Evolutionary conservation across 2,329 filamentous ascomycete genomes (phyloP).

Genomic region (Dendrostoma leiphaemia): DNA sequence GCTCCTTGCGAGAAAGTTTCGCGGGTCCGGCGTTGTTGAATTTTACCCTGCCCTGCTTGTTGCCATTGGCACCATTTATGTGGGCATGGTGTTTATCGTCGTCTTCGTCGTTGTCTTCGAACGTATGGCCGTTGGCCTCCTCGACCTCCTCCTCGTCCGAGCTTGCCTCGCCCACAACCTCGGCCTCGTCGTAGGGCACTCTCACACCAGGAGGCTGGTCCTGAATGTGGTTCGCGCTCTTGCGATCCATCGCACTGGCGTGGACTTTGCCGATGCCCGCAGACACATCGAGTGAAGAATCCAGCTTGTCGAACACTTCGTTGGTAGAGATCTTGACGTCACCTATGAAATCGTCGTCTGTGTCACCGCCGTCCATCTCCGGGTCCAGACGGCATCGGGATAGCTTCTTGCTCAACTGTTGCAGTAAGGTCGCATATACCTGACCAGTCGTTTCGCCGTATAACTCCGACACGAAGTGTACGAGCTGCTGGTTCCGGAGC

Average conservation of each 20-base stretch:
- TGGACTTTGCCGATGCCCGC: constrained; percentile 56
- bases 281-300: constrained; percentile 50
- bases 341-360: constrained; percentile 30
- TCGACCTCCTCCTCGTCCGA: constrained; percentile 32
- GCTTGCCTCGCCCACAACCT: constrained; percentile 32
- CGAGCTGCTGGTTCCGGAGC: constrained; percentile 75
- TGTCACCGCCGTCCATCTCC: constrained; percentile 41
- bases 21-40: constrained; percentile 47
- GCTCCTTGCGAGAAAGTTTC: constrained; percentile 48
- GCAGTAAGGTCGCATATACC: constrained; percentile 74
- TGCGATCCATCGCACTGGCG: constrained; percentile 43
- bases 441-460: constrained; percentile 73
- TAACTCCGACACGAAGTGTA: constrained; percentile 66
- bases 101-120: constrained; percentile 32
- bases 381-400: constrained; percentile 64
- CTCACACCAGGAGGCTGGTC: constrained; percentile 25
- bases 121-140: constrained; percentile 33
- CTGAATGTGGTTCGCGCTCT: constrained; percentile 47
- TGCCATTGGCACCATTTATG: constrained; percentile 23
- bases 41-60: constrained; percentile 42
- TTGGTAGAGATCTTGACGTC: constrained; percentile 45
- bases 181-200: constrained; percentile 24
- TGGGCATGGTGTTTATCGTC: constrained; percentile 29
- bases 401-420: constrained; percentile 66
- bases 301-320: constrained; percentile 55